Evolutionary conservation across 345 rosid species (phyloP), one percentile per base, ranked within the genome.

Genomic region (Salix exigua): DNA sequence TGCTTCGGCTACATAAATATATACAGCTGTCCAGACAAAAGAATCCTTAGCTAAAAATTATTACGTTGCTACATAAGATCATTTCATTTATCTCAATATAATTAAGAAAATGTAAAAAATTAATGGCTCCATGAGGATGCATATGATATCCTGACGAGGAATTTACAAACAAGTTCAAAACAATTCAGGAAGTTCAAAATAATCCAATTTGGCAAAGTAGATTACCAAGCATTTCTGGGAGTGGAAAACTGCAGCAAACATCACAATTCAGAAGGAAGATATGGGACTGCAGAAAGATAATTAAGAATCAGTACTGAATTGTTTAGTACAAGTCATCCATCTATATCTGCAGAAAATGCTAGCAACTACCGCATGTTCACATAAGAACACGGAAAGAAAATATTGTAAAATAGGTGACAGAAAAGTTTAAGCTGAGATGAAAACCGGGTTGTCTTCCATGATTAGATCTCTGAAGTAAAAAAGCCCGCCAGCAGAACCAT

Each of bases 181-280:
- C 10, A 8, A 25, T 60, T 4, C n/a, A 9, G 68, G 30, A 48
- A 68, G 61, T 26, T 38, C 19, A 75, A 40, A 46, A 42, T 61
- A 73, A 77, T 61, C 30, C 11, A 33, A 64, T 30, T 18, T 7
- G 42, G 53, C 23, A 58, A 61, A 75, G 4, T 30, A 77, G 37
- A 48, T 81, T 81, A 91, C 98, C 96, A 28, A 94, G 94, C 88
- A 94, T 92, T 69, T 85, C 83, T 58, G 83, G 79, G 77, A 94
- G 91, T 68, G 98, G 98, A 75, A 94, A 94, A 85, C 83, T 88
- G 85, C 98, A 94, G 85, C 98, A 94, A 82, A 94, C 96, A 82
- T 92, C 97, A 76, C 95, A 91, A 71, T 91, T 94, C 70, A 94
- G 79, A 77, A 94, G 86, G 81, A 90, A 87, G 74, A 93, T 83